Evolutionary conservation across 495 filamentous ascomycete genomes (phyloP).

Genomic region (Neurospora terricola): DNA sequence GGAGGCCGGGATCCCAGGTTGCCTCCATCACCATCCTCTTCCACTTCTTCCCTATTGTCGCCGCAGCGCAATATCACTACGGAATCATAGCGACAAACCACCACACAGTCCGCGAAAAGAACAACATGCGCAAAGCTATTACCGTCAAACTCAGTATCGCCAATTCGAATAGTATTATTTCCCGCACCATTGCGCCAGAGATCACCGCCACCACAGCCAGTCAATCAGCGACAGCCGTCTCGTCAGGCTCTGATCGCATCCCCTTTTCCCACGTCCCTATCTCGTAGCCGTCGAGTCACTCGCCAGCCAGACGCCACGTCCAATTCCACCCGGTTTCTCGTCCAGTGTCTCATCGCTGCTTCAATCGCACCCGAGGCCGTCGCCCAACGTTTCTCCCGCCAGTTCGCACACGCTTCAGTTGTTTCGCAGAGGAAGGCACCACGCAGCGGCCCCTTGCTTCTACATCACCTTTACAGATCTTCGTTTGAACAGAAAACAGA

Average conservation of each 20-base stretch:
- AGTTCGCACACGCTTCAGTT: neutral
- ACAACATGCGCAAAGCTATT: constrained; percentile 20
- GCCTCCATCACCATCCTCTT: constrained; percentile 15
- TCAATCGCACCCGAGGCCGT: neutral
- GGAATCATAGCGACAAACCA: constrained; percentile 1
- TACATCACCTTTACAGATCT: constrained; percentile 4
- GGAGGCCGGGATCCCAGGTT: neutral
- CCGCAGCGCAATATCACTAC: neutral
- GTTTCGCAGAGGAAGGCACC: neutral
- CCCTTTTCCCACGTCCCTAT: constrained; percentile 8
- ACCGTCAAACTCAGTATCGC: constrained; percentile 13
- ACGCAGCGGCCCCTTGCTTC: neutral
- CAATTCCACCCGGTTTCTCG: neutral
- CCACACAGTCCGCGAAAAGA: constrained; percentile 1
- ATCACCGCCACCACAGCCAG: neutral
- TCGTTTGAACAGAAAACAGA: constrained; percentile 2
- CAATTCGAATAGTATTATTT: constrained; percentile 18
- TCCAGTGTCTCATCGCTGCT: neutral
- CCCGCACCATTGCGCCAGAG: constrained; percentile 1
- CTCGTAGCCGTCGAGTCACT: constrained; percentile 4
- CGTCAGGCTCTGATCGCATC: constrained; percentile 6
- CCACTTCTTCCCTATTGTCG: constrained; percentile 5
- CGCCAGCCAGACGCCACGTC: neutral
- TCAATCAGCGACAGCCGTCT: constrained; percentile 3
- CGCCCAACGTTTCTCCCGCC: neutral